Base-by-base conservation (phyloP, 2,329 filamentous ascomycete species). In the Beauveria sp. region DNA sequence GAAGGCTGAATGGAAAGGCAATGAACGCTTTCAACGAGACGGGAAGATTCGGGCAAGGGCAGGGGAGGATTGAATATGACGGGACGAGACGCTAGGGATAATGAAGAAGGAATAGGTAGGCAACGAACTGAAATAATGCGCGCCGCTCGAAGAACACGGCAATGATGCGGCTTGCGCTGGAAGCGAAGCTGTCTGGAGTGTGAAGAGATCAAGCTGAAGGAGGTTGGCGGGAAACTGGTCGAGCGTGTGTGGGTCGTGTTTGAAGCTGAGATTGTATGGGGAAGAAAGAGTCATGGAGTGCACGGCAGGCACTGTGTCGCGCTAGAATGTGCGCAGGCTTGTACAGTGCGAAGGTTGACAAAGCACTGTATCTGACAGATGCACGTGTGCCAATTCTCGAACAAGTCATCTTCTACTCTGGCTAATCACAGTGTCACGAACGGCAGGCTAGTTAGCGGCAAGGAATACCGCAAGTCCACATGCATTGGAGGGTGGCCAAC, bases 91-190 rank as follows among this genome's bases (percentile, higher is more conserved):
- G 4, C 3, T 30, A 6, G 16, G 18, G 20, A 61, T 28, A 61
- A 52, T 26, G 60, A 58, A 57, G 26, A 48, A 41, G 28, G 22
- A 52, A 47, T 24, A 51, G 46, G 22, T 41, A 26, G 54, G 40
- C n/a, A 61, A 61, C 60, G 53, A 61, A 61, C 60, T 53, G 43
- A 48, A 56, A 26, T 61, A 57, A 61, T 61, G 53, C 48, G 48
- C 41, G 54, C 54, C 54, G 60, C 47, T 43, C 2, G 30, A 51
- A 26, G 16, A 47, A 61, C 34, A 47, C 53, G 57, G 47, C 54
- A 53, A 53, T 57, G 48, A 57, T 46, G 54, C 60, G 60, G 53
- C 47, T 28, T 54, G 60, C 54, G 60, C 54, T 51, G 24, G 53
- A 26, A 47, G 53, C 48, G 60, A 57, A 53, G 53, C 37, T 55